Base-by-base conservation (phyloP, 106 monocot genomes). In the Amphibolis antarctica region DNA sequence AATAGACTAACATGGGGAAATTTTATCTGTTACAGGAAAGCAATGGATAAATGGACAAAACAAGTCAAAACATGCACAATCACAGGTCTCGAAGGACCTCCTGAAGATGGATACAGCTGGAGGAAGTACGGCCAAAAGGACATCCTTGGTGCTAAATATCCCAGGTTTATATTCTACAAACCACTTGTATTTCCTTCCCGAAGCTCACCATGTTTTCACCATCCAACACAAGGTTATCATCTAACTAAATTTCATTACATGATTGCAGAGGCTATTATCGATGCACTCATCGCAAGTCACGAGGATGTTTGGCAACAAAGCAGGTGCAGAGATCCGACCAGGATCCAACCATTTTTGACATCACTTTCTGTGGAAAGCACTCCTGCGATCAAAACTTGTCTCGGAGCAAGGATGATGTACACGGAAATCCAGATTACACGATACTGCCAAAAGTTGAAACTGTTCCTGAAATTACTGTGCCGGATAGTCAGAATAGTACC, bases 81-180 rank as follows among this genome's bases (percentile, higher is more conserved):
- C 44, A 17, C 72, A 25, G 64, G 26, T 1, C 17, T 58, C 5
- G 78, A 78, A 20, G 52, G 50, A 12, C 63, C 71, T 17, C 66
- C 66, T 0, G 70, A 71, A 26, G 84, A 84, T 74, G 84, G 84
- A 18, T 75, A 44, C 42, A 74, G 59, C 60, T 84, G 84, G 84
- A 77, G 84, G 45, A 84, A 84, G 61, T 84, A 84, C 19, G 84
- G 84, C 13, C 80, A 80, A 58, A 84, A 84, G 59, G 74, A 75
- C 17, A 84, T 84, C 20, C 74, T 74, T 14, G 71, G 80, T 11
- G 69, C 84, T 62, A 77, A 63, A 30, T 55, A 71, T 64, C 80
- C 84, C 11, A 77, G 84, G 84, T 84, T 65, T 58, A 71, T 74
- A 58, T 30, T 27, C 14, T 29, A 28, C 7, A 58, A 30, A 17